Percentiles rank a stretch among this genome's conserved stretches.
phyloP scores from a whole-genome alignment of 208 protist genomes.

The Angomonas ambiguus region DNA sequence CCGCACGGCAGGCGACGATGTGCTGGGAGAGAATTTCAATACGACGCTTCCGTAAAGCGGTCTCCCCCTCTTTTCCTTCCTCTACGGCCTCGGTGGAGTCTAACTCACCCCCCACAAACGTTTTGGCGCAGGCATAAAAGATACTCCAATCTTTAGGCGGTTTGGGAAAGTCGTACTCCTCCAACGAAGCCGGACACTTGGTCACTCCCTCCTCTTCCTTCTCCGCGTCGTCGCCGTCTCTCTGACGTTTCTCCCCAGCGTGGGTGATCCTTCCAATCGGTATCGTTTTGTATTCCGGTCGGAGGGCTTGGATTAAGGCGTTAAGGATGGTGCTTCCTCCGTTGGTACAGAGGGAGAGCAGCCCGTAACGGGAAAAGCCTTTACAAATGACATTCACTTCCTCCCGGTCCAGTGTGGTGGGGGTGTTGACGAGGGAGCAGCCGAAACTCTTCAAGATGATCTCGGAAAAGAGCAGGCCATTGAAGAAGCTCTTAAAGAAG shows the following conservation, averaged over 20 bases:
- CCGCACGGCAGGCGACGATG: slow-evolving; percentile 59
- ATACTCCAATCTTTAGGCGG: slow-evolving; percentile 50
- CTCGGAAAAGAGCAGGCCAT: slow-evolving; percentile 36
- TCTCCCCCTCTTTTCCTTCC: slow-evolving; percentile 15
- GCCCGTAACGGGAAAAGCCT: slow-evolving; percentile 44
- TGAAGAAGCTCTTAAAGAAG: slow-evolving; percentile 56
- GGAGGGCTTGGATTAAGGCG: slow-evolving; percentile 44
- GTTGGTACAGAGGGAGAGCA: slow-evolving; percentile 56
- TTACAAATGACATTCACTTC: slow-evolving; percentile 67
- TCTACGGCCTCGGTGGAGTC: slow-evolving; percentile 14
- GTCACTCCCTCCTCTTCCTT: background rate
- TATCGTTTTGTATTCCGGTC: slow-evolving; percentile 23
- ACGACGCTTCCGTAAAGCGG: slow-evolving; percentile 18
- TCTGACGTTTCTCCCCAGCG: slow-evolving; percentile 32
- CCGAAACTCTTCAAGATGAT: slow-evolving; percentile 68
- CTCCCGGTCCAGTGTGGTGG: slow-evolving; percentile 23
- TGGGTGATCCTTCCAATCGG: slow-evolving; percentile 10
- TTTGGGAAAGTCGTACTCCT: slow-evolving; percentile 23
- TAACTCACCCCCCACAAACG: slow-evolving; percentile 44
- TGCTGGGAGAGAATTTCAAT: slow-evolving; percentile 60
- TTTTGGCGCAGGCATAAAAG: slow-evolving; percentile 53
- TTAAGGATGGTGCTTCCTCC: slow-evolving; percentile 49
- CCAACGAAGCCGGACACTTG: slow-evolving; percentile 20
- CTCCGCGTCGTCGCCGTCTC: slow-evolving; percentile 22
- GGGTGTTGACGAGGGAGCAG: slow-evolving; percentile 20